A percentile compares a stretch with the other conserved stretches of the same genome.
phyloP scores from a whole-genome alignment of 305 asterid genomes.

The Solanum aculeatissimum region DNA sequence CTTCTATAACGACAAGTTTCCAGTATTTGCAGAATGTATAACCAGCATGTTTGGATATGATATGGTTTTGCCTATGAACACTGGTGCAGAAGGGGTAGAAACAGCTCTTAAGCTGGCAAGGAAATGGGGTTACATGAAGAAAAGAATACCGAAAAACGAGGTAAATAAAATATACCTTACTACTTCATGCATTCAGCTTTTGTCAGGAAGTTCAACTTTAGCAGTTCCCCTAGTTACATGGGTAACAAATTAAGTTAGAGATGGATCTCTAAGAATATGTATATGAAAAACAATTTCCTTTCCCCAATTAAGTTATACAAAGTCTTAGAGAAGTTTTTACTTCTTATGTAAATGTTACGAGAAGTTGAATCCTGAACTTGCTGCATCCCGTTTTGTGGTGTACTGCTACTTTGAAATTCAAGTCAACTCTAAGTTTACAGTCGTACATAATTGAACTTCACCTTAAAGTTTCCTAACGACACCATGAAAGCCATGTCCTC shows the following conservation, averaged over 20 bases:
- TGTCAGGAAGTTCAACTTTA: not conserved
- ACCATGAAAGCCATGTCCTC: not conserved
- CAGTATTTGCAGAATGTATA: constrained; percentile 67
- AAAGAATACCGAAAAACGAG: constrained; percentile 74
- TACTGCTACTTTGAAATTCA: not conserved
- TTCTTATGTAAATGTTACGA: not conserved
- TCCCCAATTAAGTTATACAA: not conserved
- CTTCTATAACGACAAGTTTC: constrained; percentile 79
- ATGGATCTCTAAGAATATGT: not conserved
- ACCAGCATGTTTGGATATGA: constrained; percentile 85
- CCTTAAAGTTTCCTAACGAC: not conserved
- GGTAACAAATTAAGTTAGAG: not conserved
- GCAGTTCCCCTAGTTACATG: not conserved
- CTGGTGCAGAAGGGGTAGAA: constrained; percentile 98
- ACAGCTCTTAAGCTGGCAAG: constrained; percentile 87
- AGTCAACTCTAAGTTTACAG: not conserved
- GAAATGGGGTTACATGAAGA: constrained; percentile 90
- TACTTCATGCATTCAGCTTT: not conserved
- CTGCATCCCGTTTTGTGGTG: not conserved
- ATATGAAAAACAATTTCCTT: not conserved
- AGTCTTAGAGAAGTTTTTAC: not conserved
- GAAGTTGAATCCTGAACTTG: not conserved
- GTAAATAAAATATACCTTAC: constrained; percentile 15
- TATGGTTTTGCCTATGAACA: constrained; percentile 96
- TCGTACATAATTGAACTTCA: not conserved